Evolutionary conservation across 2,329 filamentous ascomycete species (phyloP).

Genomic region (Lachnellula occidentalis): DNA sequence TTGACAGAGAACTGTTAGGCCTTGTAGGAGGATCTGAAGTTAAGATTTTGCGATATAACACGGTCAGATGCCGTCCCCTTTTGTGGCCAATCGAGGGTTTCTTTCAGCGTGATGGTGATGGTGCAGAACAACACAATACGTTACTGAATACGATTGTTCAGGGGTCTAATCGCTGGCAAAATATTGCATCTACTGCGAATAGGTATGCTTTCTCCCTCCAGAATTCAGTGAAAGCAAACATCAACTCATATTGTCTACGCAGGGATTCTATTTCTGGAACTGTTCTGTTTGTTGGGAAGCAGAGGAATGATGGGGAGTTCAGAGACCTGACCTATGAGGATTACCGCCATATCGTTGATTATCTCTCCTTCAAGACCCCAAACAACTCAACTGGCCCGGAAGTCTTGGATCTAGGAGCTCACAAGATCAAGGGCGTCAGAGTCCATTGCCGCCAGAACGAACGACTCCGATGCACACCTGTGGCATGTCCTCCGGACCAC

Average conservation of each 20-base stretch:
- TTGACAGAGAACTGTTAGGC: not conserved
- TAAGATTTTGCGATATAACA: not conserved
- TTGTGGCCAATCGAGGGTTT: not conserved
- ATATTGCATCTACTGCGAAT: not conserved
- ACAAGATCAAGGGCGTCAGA: not conserved
- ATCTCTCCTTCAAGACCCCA: not conserved
- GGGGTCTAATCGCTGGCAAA: not conserved
- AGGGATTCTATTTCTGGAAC: not conserved
- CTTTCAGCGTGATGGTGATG: not conserved
- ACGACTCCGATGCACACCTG: too few species aligned
- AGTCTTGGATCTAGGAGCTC: not conserved
- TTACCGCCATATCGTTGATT: not conserved
- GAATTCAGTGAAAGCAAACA: too few species aligned
- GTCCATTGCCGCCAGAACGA: not conserved
- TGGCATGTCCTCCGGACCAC: too few species aligned
- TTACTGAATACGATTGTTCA: not conserved
- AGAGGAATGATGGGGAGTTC: not conserved
- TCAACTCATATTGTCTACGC: not conserved
- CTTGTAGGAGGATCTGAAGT: not conserved
- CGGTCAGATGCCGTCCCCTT: not conserved
- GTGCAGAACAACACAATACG: not conserved
- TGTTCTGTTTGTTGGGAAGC: not conserved
- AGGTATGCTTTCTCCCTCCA: not conserved
- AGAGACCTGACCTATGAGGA: not conserved
- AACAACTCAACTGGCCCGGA: not conserved